Evolutionary conservation across 2,329 filamentous ascomycete species (phyloP), one percentile per base, ranked within the genome.

Genomic region (Hysterium pulicare): DNA sequence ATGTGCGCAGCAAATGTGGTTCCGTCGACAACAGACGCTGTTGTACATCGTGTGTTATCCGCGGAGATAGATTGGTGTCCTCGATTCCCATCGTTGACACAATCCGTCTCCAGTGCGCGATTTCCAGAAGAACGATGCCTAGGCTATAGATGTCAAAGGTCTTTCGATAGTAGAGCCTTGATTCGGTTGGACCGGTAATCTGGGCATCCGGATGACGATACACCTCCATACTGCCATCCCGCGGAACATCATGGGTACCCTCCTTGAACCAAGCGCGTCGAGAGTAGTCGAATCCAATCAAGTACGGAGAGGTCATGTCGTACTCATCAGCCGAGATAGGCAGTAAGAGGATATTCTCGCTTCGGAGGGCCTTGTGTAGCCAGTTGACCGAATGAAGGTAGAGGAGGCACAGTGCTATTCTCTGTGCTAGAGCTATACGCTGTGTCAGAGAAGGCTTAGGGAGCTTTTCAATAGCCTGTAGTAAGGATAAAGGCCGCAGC

Each of bases 211-310:
- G 76, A 42, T 79, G 76, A 0, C 74, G 69, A 53, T 79, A 80
- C 5, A 79, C 52, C 40, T 78, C 73, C 38, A 72, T 64, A 23
- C 68, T 65, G 1, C 65, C 64, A 13, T 75, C 67, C 41, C 72
- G 68, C 6, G 67, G 65, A 0, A 72, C 71, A 2, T 69, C 68
- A 44, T 78, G 74, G 0, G 76, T 77, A 62, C 73, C 65, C 46
- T 78, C 76, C 37, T 76, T 72, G 5, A 66, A 66, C 2, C 65
- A 63, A 2, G 72, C 74, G 1, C 75, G 77, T 2, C 77, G 71
- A 2, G 73, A 71, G 50, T 76, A 79, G 46, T 79, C 77, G 57
- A 80, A 80, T 23, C 77, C n/a, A n/a, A n/a, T n/a, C n/a, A n/a
- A n/a, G n/a, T n/a, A n/a, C 76, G 1, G 71, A 74, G 30, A 79